Percentiles rank a stretch among this genome's conserved stretches.
phyloP scores from a whole-genome alignment of 371 early-diverging fungal species.

The Dinochytrium kinnereticum region DNA sequence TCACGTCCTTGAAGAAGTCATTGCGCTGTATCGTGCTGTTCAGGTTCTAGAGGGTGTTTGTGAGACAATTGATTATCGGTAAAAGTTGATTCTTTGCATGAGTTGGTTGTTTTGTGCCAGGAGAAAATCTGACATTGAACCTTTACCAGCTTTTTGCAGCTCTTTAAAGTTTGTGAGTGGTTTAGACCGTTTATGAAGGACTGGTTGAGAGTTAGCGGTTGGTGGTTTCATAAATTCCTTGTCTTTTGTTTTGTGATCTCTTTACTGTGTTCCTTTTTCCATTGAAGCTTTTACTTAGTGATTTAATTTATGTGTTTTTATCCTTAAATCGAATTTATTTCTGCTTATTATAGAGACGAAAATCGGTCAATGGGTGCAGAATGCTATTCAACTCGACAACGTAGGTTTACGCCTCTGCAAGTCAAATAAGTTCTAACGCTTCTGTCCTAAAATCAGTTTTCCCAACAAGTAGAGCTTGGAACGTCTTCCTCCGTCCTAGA shows the following conservation, averaged over 20 bases:
- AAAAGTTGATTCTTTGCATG: not conserved
- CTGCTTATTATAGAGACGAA: conserved; percentile 32
- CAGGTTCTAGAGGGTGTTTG: conserved; percentile 31
- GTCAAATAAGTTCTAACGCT: not conserved
- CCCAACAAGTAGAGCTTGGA: conserved; percentile 16
- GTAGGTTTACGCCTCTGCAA: conserved; percentile 19
- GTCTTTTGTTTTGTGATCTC: not conserved
- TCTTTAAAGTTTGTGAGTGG: conserved; percentile 41
- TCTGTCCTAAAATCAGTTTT: conserved; percentile 1
- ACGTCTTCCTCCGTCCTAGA: conserved; percentile 53
- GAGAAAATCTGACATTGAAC: not conserved
- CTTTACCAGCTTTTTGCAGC: conserved; percentile 34
- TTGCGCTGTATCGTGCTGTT: conserved; percentile 44
- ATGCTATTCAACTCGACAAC: conserved; percentile 44
- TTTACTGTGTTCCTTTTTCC: too few relatives aligned
- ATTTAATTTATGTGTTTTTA: not conserved
- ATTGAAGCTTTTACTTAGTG: not conserved
- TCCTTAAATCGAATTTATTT: not conserved
- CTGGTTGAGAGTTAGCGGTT: conserved; percentile 39
- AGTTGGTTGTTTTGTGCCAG: not conserved
- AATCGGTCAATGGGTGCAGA: conserved; percentile 48
- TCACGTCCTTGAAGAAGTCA: conserved; percentile 40
- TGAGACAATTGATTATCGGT: conserved; percentile 46
- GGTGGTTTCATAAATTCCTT: conserved; percentile 1
- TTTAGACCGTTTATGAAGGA: conserved; percentile 44